Evolutionary conservation across 495 filamentous ascomycete species (phyloP).

Genomic region (Penicillium verhagenii): DNA sequence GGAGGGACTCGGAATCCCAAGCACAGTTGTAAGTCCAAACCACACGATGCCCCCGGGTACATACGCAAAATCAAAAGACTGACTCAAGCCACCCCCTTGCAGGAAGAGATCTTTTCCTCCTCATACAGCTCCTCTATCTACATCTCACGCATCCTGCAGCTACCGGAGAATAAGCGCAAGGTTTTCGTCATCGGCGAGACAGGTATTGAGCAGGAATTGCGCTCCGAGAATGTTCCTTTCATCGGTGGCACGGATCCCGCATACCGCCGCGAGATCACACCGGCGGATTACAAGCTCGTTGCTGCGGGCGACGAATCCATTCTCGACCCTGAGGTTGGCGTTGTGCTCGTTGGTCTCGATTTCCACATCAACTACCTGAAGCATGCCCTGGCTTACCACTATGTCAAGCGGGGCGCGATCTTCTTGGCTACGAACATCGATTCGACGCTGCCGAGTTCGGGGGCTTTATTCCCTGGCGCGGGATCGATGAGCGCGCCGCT

Average conservation of each 20-base stretch:
- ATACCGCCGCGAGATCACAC: conserved; percentile 70
- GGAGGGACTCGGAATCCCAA: conserved; percentile 75
- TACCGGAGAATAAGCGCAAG: conserved; percentile 76
- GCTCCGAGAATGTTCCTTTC: conserved; percentile 70
- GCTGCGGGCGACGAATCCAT: conserved; percentile 65
- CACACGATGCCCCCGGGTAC: too few species aligned
- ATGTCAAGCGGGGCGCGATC: conserved; percentile 75
- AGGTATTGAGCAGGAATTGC: conserved; percentile 87
- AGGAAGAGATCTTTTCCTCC: conserved; percentile 95
- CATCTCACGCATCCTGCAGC: conserved; percentile 85
- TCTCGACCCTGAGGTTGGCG: conserved; percentile 82
- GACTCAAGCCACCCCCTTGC: conserved; percentile 7
- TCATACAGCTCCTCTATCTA: conserved; percentile 94
- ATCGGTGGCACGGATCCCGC: conserved; percentile 86
- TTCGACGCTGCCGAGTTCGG: conserved; percentile 75
- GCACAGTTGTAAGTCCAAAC: conserved; percentile 52
- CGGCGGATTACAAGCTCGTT: conserved; percentile 73
- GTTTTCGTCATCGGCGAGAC: conserved; percentile 91
- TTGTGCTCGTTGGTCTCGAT: conserved; percentile 87
- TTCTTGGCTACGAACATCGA: conserved; percentile 96
- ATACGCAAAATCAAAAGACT: not conserved
- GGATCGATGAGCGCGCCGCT: conserved; percentile 80
- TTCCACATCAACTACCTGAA: conserved; percentile 95
- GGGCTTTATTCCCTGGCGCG: conserved; percentile 86
- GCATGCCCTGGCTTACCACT: conserved; percentile 77